phyloP scores from a whole-genome alignment of 768 basidiomycete genomes.

The Crepidotus variabilis region DNA sequence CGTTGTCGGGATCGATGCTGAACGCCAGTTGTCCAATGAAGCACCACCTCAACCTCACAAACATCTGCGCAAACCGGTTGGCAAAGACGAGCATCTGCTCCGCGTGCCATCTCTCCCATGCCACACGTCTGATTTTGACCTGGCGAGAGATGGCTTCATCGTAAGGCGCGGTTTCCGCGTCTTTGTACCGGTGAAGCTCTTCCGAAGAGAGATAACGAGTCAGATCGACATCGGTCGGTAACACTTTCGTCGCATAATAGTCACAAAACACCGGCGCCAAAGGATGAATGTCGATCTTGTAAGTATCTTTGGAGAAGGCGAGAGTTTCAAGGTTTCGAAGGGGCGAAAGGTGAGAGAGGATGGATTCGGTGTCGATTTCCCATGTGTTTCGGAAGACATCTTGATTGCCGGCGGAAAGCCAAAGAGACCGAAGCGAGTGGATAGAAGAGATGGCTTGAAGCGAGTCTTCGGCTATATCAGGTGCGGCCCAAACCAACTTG shows the following conservation, averaged over 20 bases:
- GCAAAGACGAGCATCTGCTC: constrained; percentile 18
- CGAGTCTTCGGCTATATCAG: constrained; percentile 14
- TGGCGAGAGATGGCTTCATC: constrained; percentile 9
- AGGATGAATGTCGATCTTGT: constrained; percentile 19
- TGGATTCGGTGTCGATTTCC: constrained; percentile 19
- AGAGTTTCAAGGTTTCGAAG: constrained; percentile 20
- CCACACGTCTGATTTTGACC: constrained; percentile 11
- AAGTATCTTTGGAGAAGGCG: constrained; percentile 27
- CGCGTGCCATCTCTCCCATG: constrained; percentile 29
- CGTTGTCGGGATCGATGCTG: background rate
- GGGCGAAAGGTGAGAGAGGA: constrained; percentile 15
- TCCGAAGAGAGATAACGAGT: constrained; percentile 12
- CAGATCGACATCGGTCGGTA: constrained; percentile 17
- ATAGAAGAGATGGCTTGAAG: constrained; percentile 18
- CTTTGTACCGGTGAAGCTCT: constrained; percentile 13
- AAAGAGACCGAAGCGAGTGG: constrained; percentile 18
- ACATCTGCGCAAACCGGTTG: constrained; percentile 12
- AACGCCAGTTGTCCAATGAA: constrained; percentile 22
- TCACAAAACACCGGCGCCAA: constrained; percentile 16
- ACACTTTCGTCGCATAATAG: constrained; percentile 22
- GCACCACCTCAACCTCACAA: constrained; percentile 19
- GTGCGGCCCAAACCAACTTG: constrained; percentile 18
- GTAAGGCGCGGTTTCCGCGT: constrained; percentile 1
- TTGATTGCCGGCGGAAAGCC: constrained; percentile 25
- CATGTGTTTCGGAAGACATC: constrained; percentile 20